Base-by-base conservation (phyloP, 2,329 filamentous ascomycete species). In the Colletotrichum kahawae region DNA sequence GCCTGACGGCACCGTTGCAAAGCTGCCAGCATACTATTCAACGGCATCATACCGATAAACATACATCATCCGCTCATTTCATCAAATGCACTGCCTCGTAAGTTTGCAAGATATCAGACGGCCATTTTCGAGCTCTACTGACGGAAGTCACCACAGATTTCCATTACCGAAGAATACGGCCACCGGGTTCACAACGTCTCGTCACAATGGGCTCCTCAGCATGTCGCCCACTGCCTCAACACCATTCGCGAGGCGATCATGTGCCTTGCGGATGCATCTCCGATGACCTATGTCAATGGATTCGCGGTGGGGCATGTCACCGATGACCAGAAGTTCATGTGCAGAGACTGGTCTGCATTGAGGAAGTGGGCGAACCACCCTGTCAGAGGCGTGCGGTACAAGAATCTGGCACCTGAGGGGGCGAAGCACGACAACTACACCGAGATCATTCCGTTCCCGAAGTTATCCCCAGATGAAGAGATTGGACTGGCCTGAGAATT, bases 41-140 rank as follows among this genome's bases (percentile, higher is more conserved):
- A 73, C 70, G 10, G 66, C 69, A 1, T 73, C 70, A 18, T 63
- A 63, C 33, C 57, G 70, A 16, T 65, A 73, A 3, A 73, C 70
- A 0, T 73, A 73, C 70, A 73, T 73, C 43, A 73, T 73, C 31
- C 57, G 65, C 12, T 73, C 70, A 1, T 73, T 73, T n/a, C 70
- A 73, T 29, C 70, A 73, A 21, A 73, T 73, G 70, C 70, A 73
- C 18, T 73, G 70, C 29, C 38, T 68, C 4, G 70, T 73, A 13
- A 18, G 70, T 29, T 12, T 7, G 16, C 29, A 12, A 1, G 1
- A 8, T 24, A 8, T 0, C 7, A 1, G n/a, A 13, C 2, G n/a
- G 16, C 16, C 0, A 27, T 24, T 24, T 14, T 21, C 38, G 31
- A 36, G 18, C 1, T 18, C 27, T 7, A 24, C 13, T 51, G 5